Evolutionary conservation across 1,284 basidiomycete species (phyloP), one percentile per base, ranked within the genome.

Genomic region (Austropuccinia psidii): DNA sequence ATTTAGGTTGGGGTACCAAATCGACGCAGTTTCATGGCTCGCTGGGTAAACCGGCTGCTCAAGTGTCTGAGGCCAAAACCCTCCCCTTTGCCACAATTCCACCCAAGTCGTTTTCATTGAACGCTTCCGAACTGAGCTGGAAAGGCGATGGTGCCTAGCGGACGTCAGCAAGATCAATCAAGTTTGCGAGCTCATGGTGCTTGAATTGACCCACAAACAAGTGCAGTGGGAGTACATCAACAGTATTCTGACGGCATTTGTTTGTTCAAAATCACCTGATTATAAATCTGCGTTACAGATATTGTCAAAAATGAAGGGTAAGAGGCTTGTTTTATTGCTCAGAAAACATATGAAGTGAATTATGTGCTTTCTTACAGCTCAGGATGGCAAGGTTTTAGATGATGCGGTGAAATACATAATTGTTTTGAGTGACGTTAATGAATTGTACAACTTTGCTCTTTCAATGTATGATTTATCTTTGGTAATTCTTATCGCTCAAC

Each of bases 381-480:
- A 83, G 9, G 86, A 91, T 76, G 86, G 89, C 0, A 85, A 87
- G 45, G 82, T 92, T 0, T 91, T 96, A 4, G 93, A 98, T 79
- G 93, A 97, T 73, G 95, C 95, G 1, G 90, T 98, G 78, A 97
- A 95, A 80, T 99, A 98, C 79, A 90, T 98, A 80, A 96, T 99
- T 80, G 98, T 98, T 85, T 86, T 99, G 37, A 92, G 93, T 19
- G 93, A 98, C 79, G 92, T 93, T 0, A 88, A 98, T 78, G 86
- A 86, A 75, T 85, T 98, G 2, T 98, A 94, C 82, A 88, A 98
- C 79, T 90, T 90, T 5, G 96, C 96, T 1, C 85, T 99, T 29
- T 95, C 96, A 29, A 98, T 98, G 93, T 99, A 99, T 81, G 93
- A 99, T 81, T 97, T 98, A 82, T 88, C 90, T 27, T 84, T 99